phyloP scores from a whole-genome alignment of 768 basidiomycete species.

The Suillus sp. region DNA sequence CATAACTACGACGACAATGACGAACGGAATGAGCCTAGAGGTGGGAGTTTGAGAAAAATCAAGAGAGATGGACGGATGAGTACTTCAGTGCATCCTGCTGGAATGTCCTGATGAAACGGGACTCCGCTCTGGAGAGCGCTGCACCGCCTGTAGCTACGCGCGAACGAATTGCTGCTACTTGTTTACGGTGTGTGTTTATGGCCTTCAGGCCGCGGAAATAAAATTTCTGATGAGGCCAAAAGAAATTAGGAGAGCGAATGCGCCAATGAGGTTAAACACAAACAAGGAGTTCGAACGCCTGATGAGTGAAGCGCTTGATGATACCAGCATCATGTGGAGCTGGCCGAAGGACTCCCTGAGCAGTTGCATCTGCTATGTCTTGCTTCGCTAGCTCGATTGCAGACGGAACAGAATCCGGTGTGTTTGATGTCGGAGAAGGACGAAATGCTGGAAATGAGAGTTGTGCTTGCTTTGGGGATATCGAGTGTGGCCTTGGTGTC shows the following conservation, averaged over 20 bases:
- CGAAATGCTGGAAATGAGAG: constrained; percentile 30
- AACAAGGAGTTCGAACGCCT: constrained; percentile 50
- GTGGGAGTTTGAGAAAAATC: constrained; percentile 14
- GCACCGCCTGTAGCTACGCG: constrained; percentile 62
- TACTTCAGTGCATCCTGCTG: constrained; percentile 73
- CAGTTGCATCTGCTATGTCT: constrained; percentile 65
- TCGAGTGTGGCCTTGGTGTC: constrained; percentile 24
- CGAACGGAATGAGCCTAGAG: constrained; percentile 70
- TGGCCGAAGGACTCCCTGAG: constrained; percentile 68
- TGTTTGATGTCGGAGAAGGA: constrained; percentile 20
- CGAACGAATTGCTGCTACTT: constrained; percentile 52
- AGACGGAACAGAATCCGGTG: constrained; percentile 22
- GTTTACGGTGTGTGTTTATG: constrained; percentile 61
- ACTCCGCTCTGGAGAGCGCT: constrained; percentile 67
- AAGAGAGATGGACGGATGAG: constrained; percentile 16
- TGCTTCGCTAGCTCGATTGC: constrained; percentile 56
- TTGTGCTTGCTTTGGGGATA: constrained; percentile 28
- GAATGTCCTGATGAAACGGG: constrained; percentile 67
- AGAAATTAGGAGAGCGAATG: not conserved
- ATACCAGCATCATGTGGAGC: constrained; percentile 63
- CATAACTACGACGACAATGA: constrained; percentile 68
- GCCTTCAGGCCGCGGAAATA: constrained; percentile 78
- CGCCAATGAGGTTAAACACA: constrained; percentile 18
- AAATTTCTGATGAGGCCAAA: constrained; percentile 62
- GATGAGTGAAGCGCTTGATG: constrained; percentile 51